Base-by-base conservation (phyloP, 1,284 basidiomycete genomes). In the Leccinum fallax region DNA sequence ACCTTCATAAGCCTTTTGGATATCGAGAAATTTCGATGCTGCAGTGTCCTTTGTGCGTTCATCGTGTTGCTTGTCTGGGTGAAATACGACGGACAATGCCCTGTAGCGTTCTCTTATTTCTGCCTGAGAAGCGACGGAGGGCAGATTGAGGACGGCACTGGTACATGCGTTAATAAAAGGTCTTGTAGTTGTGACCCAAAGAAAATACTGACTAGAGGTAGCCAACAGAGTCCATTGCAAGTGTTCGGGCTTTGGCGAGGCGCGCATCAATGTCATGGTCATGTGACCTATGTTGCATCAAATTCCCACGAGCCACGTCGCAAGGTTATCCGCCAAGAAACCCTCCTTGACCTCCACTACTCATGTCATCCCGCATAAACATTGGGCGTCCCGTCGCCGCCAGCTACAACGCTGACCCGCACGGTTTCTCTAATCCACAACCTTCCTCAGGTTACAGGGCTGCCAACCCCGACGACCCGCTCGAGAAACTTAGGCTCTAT, bases 1-100 rank as follows among this genome's bases (percentile, higher is more conserved):
- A 88, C 89, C 83, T 81, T 90, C 83, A 70, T 93, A 93, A 16
- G 92, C 91, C 65, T 88, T 88, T 66, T 93, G 90, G 16, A 94
- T 81, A 69, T 90, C 85, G 28, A 90, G 80, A 66, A 94, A 94
- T 56, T 83, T 81, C 53, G 83, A 79, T 28, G 85, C 83, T 2
- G 92, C 90, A 1, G 84, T 80, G 40, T 77, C 80, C 72, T 86
- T 88, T 61, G 81, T 77, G 5, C 75, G 70, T 57, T 85, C 80
- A 67, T 86, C 84, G n/a, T 78, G 81, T 65, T 94, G 91, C 70
- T 90, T 93, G 80, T 95, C 93, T 3, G 93, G 93, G 68, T 94
- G 92, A 61, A 93, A 90, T n/a, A 88, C 76, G n/a, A 93, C 80
- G 1, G 91, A 93, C 28, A 93, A 74, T 10, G 84, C 75, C 55